Conservation (phyloP, 805 yeast genomes). For the Ogataea chonburiensis region DNA sequence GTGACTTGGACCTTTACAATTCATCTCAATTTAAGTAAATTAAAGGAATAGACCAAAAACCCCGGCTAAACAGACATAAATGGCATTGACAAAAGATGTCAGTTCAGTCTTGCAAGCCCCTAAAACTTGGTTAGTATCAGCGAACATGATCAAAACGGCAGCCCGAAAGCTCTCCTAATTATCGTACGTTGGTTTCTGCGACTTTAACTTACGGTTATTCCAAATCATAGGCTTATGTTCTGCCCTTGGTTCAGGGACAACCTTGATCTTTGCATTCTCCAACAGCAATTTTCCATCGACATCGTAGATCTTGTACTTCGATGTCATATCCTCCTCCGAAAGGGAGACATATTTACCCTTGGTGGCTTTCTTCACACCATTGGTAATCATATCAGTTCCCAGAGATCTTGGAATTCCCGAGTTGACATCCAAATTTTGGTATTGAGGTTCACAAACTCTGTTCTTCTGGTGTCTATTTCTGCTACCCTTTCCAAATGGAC, state of each 20-base stretch:
- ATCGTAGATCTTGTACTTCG: constrained; percentile 43
- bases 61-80: constrained; percentile 16
- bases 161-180: constrained; percentile 8
- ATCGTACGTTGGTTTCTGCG: constrained; percentile 12
- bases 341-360: constrained; percentile 52
- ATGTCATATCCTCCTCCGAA: constrained; percentile 40
- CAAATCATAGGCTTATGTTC: constrained; percentile 18
- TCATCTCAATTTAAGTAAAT: not conserved
- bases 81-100: constrained; percentile 10
- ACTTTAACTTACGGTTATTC: constrained; percentile 26
- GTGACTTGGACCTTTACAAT: constrained; percentile 14
- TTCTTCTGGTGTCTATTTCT: constrained; percentile 13
- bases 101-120: constrained; percentile 14
- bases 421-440: constrained; percentile 43
- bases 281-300: constrained; percentile 39
- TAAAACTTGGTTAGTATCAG: constrained; percentile 10
- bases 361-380: constrained; percentile 45
- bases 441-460: constrained; percentile 38
- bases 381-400: constrained; percentile 44
- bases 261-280: constrained; percentile 25
- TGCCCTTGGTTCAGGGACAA: constrained; percentile 27
- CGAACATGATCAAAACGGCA: not conserved
- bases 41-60: constrained; percentile 14
- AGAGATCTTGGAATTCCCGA: constrained; percentile 44
- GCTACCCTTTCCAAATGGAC: constrained; percentile 25